These are phyloP conservation scores for Macrophomina phaseolina DNA, from an alignment of 2,329 filamentous ascomycete genomes.

Conservation along the genomic window DNA sequence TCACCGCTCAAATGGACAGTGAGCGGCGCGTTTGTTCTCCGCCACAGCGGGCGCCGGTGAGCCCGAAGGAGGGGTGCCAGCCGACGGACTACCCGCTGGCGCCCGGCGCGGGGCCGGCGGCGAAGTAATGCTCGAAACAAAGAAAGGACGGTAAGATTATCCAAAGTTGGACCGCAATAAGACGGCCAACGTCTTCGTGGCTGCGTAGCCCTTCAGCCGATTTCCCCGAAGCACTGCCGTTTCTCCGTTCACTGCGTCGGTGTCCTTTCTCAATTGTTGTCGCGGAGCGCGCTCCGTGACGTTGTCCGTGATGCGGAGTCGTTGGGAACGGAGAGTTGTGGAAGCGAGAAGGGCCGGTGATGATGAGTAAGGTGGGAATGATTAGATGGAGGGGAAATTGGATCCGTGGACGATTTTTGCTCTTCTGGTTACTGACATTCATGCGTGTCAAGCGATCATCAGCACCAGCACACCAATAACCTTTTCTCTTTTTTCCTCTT, in stretches of 20 bases:
- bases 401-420: neutral
- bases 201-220: neutral
- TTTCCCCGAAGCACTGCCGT: slow-evolving; percentile 16
- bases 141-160: slow-evolving; percentile 16
- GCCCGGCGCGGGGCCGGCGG: slow-evolving; percentile 12
- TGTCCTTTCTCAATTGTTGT: neutral
- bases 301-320: neutral
- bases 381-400: slow-evolving; percentile 1
- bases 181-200: neutral
- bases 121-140: slow-evolving; percentile 1
- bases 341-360: neutral
- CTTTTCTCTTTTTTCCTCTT: neutral
- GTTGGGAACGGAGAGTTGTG: neutral
- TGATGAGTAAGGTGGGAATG: neutral
- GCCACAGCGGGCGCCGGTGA: slow-evolving; percentile 4
- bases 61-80: slow-evolving; percentile 3
- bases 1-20: neutral
- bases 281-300: slow-evolving; percentile 7
- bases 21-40: neutral
- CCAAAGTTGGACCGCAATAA: slow-evolving; percentile 9
- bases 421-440: slow-evolving; percentile 6
- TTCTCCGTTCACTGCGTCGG: neutral
- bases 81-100: neutral
- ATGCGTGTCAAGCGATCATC: slow-evolving; percentile 5
- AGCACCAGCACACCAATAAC: neutral